A percentile compares a stretch with the other conserved stretches of the same genome.
Conservation (phyloP, 768 basidiomycete species). For the Lyophyllum semitale region DNA sequence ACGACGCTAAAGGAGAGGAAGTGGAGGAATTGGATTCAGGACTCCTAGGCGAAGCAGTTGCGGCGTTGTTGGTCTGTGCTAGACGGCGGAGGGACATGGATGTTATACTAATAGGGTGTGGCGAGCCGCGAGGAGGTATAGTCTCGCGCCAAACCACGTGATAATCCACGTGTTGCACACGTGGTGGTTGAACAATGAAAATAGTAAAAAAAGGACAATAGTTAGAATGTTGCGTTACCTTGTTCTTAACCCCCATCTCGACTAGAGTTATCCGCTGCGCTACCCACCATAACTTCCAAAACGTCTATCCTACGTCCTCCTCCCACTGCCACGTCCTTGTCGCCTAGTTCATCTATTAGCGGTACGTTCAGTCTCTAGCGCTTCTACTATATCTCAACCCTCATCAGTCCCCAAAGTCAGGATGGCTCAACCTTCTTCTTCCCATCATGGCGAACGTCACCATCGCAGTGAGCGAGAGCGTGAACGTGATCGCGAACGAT, state of each 20-base stretch:
- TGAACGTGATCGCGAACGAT: slow-evolving; percentile 54
- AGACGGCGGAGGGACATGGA: slow-evolving; percentile 59
- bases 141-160: slow-evolving; percentile 24
- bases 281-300: slow-evolving; percentile 42
- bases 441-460: slow-evolving; percentile 68
- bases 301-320: slow-evolving; percentile 67
- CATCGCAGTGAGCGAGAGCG: slow-evolving; percentile 47
- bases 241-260: slow-evolving; percentile 30
- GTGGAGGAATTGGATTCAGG: slow-evolving; percentile 16
- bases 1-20: slow-evolving; percentile 31
- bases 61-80: slow-evolving; percentile 52
- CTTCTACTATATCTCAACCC: slow-evolving; percentile 3
- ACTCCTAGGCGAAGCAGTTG: slow-evolving; percentile 40
- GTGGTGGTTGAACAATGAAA: slow-evolving; percentile 53
- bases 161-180: slow-evolving; percentile 35
- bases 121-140: not conserved
- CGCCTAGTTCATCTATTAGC: slow-evolving; percentile 64
- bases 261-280: slow-evolving; percentile 22
- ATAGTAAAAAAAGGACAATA: slow-evolving; percentile 33
- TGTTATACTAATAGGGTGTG: not conserved
- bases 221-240: slow-evolving; percentile 15
- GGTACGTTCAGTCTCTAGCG: slow-evolving; percentile 30
- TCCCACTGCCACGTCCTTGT: slow-evolving; percentile 69
- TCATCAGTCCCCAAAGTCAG: slow-evolving; percentile 51
- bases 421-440: slow-evolving; percentile 89